Evolutionary conservation across 768 basidiomycete species (phyloP).

Genomic region (Sarcomyxa edulis): DNA sequence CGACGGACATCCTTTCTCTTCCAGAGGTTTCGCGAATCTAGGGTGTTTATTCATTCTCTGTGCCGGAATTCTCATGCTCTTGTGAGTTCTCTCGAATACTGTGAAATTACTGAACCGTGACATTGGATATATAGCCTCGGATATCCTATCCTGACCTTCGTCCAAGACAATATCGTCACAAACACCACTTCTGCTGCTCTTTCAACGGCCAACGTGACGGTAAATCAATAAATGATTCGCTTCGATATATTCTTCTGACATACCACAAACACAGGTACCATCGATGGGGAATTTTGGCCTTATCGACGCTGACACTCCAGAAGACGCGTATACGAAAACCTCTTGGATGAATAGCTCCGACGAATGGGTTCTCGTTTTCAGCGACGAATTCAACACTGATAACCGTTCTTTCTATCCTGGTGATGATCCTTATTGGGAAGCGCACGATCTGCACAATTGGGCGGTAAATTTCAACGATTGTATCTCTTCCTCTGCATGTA

Average conservation of each 20-base stretch:
- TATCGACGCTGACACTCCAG: slow-evolving; percentile 56
- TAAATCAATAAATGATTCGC: too few relatives aligned
- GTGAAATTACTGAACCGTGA: neutral
- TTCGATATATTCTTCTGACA: too few relatives aligned
- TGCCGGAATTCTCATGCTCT: slow-evolving; percentile 42
- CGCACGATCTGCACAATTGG: slow-evolving; percentile 77
- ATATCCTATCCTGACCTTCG: slow-evolving; percentile 40
- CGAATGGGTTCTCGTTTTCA: slow-evolving; percentile 59
- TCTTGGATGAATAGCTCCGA: slow-evolving; percentile 57
- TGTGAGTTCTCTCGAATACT: slow-evolving; percentile 51
- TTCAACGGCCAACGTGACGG: neutral
- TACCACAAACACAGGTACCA: slow-evolving; percentile 62
- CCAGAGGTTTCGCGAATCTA: slow-evolving; percentile 65
- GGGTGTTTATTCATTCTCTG: slow-evolving; percentile 62
- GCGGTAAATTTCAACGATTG: slow-evolving; percentile 26
- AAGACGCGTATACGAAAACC: slow-evolving; percentile 44
- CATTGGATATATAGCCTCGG: slow-evolving; percentile 29
- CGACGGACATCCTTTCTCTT: slow-evolving; percentile 43
- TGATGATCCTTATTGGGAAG: slow-evolving; percentile 85
- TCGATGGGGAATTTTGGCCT: slow-evolving; percentile 53
- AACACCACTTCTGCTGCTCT: neutral
- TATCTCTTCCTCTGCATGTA: neutral
- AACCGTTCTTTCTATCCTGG: slow-evolving; percentile 77
- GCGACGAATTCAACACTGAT: slow-evolving; percentile 76
- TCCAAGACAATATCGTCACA: slow-evolving; percentile 7